phyloP scores from a whole-genome alignment of 2,329 filamentous ascomycete species.

The Cercospora berteroae region DNA sequence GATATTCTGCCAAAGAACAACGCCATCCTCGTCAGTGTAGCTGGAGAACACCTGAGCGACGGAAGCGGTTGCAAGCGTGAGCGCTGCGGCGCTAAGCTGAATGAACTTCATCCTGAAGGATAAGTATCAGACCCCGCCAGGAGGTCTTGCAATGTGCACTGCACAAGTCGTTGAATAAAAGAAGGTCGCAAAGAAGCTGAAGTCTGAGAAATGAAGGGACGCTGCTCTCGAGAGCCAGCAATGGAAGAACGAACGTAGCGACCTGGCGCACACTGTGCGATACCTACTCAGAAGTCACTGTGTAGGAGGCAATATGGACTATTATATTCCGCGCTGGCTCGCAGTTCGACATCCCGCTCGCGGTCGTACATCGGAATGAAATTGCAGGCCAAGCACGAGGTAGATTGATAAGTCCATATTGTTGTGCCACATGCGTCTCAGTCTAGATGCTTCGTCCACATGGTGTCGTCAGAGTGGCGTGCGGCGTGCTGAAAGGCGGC shows the following conservation, averaged over 20 bases:
- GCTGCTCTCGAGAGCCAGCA: conserved; percentile 16
- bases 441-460: background rate
- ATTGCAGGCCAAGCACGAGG: conserved; percentile 3
- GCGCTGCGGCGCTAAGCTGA: conserved; percentile 17
- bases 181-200: conserved; percentile 16
- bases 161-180: conserved; percentile 15
- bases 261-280: background rate
- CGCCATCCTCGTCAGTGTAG: conserved; percentile 47
- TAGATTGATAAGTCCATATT: conserved; percentile 1
- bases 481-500: background rate
- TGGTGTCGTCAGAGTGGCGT: background rate
- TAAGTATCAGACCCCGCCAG: conserved; percentile 19
- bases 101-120: conserved; percentile 29
- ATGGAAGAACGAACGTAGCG: background rate
- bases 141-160: conserved; percentile 22
- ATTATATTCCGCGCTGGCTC: conserved; percentile 9
- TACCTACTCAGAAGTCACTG: conserved; percentile 3
- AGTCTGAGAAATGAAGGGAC: conserved; percentile 20
- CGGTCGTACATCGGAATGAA: conserved; percentile 2
- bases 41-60: conserved; percentile 30
- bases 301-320: background rate
- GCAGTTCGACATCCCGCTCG: background rate
- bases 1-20: conserved; percentile 54
- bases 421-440: background rate
- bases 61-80: conserved; percentile 23